Conservation (phyloP, 129 eudicot species). For the Chrysanthemum makinoi region DNA sequence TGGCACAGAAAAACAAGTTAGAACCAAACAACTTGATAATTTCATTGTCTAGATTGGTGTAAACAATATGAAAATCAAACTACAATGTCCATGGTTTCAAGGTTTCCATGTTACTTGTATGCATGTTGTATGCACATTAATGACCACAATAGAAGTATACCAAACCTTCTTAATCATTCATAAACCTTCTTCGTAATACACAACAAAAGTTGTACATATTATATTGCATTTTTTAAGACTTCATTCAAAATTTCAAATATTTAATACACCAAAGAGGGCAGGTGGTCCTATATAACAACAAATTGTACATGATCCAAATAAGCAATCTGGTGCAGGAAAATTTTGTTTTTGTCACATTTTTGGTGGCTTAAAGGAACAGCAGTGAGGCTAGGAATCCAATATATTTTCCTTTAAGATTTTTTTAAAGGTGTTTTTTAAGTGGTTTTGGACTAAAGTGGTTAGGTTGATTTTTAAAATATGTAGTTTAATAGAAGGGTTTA, state of each 20-base stretch:
- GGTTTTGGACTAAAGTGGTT: too few relatives aligned
- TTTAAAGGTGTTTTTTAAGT: too few relatives aligned
- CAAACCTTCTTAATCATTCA: neutral
- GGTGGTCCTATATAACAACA: slow-evolving; percentile 36
- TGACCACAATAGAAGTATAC: neutral
- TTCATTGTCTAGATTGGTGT: neutral
- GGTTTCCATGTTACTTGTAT: slow-evolving; percentile 21
- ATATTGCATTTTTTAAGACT: neutral
- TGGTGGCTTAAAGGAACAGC: slow-evolving; percentile 14
- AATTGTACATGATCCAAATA: slow-evolving; percentile 27
- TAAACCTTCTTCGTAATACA: neutral
- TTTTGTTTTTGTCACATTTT: slow-evolving; percentile 33
- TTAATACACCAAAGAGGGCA: slow-evolving; percentile 15
- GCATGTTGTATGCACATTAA: slow-evolving; percentile 11
- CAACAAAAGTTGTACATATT: slow-evolving; percentile 11
- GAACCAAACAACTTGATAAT: slow-evolving; percentile 17
- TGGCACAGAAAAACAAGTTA: slow-evolving; percentile 17
- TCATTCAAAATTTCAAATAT: slow-evolving; percentile 3
- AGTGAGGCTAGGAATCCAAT: slow-evolving; percentile 25
- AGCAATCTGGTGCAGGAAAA: slow-evolving; percentile 20
- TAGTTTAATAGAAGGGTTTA: too few relatives aligned
- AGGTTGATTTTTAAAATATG: too few relatives aligned
- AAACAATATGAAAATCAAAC: slow-evolving; percentile 5
- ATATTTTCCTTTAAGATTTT: slow-evolving; percentile 11
- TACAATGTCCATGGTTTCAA: slow-evolving; percentile 5